These are phyloP conservation scores for Candida sanyaensis DNA, from an alignment of 1,139 yeast genomes.

Conservation along the genomic window DNA sequence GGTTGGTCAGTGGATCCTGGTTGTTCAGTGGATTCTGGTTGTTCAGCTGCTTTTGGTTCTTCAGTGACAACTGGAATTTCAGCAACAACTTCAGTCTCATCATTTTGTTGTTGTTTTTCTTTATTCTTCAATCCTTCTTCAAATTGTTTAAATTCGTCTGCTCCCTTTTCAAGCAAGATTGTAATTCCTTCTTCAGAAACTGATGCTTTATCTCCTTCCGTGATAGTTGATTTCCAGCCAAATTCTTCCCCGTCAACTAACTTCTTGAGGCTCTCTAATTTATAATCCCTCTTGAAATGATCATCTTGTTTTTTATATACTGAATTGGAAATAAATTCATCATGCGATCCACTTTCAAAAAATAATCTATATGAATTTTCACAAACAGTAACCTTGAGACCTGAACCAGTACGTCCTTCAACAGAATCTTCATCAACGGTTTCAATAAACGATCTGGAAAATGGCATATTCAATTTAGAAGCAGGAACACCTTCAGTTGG, in stretches of 20 bases:
- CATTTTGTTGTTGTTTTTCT: slow-evolving; percentile 2
- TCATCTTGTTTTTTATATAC: slow-evolving; percentile 41
- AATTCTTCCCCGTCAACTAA: slow-evolving; percentile 34
- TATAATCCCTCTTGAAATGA: slow-evolving; percentile 24
- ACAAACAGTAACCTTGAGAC: slow-evolving; percentile 79
- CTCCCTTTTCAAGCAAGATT: slow-evolving; percentile 34
- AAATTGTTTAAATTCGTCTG: slow-evolving; percentile 27
- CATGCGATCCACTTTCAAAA: slow-evolving; percentile 81
- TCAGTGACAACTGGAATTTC: slow-evolving; percentile 3
- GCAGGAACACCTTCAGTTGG: slow-evolving; percentile 97
- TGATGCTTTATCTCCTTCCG: slow-evolving; percentile 22
- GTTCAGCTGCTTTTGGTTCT: no score
- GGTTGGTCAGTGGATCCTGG: no score
- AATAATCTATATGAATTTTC: slow-evolving; percentile 78
- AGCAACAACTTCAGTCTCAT: not conserved
- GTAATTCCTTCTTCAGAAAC: slow-evolving; percentile 24
- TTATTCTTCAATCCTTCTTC: slow-evolving; percentile 10
- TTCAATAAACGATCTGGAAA: slow-evolving; percentile 62
- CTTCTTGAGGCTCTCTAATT: slow-evolving; percentile 25
- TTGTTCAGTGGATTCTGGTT: not conserved
- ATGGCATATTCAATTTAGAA: slow-evolving; percentile 73
- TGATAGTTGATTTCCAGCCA: slow-evolving; percentile 41
- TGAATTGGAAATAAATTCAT: slow-evolving; percentile 68
- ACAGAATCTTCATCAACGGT: slow-evolving; percentile 60
- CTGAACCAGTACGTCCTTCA: slow-evolving; percentile 68